Base-by-base conservation (phyloP, 179 eudicot species). In the Heliamphora ciliata region DNA sequence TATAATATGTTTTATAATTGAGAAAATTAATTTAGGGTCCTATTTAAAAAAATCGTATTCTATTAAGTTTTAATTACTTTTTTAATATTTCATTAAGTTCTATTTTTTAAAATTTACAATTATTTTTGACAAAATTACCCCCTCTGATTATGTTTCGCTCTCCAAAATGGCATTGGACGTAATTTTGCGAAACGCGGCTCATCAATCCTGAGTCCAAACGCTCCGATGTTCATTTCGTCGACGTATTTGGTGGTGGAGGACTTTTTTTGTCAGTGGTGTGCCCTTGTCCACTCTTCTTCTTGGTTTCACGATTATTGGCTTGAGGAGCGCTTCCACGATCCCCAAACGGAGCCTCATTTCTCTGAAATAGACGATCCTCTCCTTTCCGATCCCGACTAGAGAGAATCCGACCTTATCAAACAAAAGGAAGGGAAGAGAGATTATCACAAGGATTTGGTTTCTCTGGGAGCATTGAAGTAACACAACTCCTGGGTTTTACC, bases 251-350 rank as follows among this genome's bases (percentile, higher is more conserved):
- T 80, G 73, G 90, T 91, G 78, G 92, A 91, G 82, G 94, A 91
- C 70, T 91, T 91, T 82, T 91, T 92, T 61, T 86, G 82, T 14
- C 81, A 91, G 84, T 91, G 94, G 94, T 91, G 90, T 90, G 77
- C 69, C 15, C 91, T 91, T 47, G 89, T 91, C 31, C 85, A 84
- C 56, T 90, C 91, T 31, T 91, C 90, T 13, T 88, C 90, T 48
- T 87, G 78, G 83, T 86, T 88, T 81, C 91, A 89, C 24, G 92
- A 91, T 80, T 91, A 89, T 89, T 91, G 93, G 93, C 90, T 91
- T 48, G 85, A 59, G 6, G 91, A 91, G 60, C 85, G 90, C 79
- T 89, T 87, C 83, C 73, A 85, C 13, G 92, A 89, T 63, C 87
- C 91, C 54, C 82, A 89, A 66, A n/a, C 17, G 47, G 84, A 84